Evolutionary conservation across 208 protist species (phyloP), one percentile per base, ranked within the genome.

Genomic region (Zelonia costaricensis): DNA sequence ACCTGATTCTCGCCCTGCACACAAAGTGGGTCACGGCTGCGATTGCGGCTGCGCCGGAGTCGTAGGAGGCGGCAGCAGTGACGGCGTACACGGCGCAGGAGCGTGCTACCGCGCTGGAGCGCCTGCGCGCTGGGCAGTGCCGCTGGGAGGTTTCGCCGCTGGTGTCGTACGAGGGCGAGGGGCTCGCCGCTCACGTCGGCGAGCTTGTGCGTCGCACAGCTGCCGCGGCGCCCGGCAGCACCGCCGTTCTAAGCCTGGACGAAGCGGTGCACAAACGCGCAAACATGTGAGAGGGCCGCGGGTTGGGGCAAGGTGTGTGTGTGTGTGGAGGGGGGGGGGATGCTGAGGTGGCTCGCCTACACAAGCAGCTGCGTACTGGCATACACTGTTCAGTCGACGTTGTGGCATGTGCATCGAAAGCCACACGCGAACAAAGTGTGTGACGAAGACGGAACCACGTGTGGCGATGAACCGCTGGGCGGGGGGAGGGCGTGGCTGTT

Each of bases 91-190:
- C 54, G 4, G 42, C 35, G 2, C 54, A 54, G 18, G 54, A 69
- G 13, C 53, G 69, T 9, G 55, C 28, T 2, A 46, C 33, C 1
- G 85, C 86, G 16, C 54, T 90, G 12, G 54, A 55, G 44, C 35
- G 62, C 9, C 49, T 94, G 16, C 47, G 69, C 15, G 44, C 38
- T 1, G 49, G 73, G 0, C 9, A 70, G 22, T 45, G 68, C 1
- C 46, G 33, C 20, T 88, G 92, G 45, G 96, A 99, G 69, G 76
- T 99, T 12, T 97, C 91, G 10, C 94, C 98, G 7, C 69, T 97
- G 0, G 74, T 98, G 1, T 93, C 88, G 2, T 97, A 94, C 53
- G 76, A 72, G 31, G 98, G 98, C 8, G 97, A 99, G 60, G 92
- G 86, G 4, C 72, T 97, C 15, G 43, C 18, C 28, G 42, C 31